Evolutionary conservation across 1,284 basidiomycete species (phyloP).

Genomic region (Papiliotrema terrestris): DNA sequence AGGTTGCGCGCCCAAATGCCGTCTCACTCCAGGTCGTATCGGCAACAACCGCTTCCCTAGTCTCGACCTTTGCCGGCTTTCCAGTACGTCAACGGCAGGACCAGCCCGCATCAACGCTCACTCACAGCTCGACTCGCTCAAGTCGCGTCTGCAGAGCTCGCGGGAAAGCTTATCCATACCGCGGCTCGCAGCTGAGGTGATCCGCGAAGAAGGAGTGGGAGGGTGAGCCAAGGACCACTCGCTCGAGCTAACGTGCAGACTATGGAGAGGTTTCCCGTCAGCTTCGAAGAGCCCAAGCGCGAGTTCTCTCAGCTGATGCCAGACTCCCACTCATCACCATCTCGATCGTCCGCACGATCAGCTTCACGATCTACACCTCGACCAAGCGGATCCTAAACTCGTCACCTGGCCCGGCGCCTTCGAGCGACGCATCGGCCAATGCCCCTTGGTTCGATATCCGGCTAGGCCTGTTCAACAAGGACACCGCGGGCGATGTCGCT

Average conservation of each 20-base stretch:
- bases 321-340: constrained; percentile 93
- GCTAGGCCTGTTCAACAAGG: constrained; percentile 33
- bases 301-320: background rate
- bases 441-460: constrained; percentile 33
- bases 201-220: constrained; percentile 83
- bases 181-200: constrained; percentile 61
- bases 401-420: constrained; percentile 32
- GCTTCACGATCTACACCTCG: constrained; percentile 88
- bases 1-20: constrained; percentile 4
- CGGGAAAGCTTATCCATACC: constrained; percentile 71
- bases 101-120: background rate
- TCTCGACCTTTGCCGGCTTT: constrained; percentile 50
- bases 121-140: constrained; percentile 74
- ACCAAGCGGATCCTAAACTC: constrained; percentile 75
- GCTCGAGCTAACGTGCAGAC: constrained; percentile 11
- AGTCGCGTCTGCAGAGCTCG: constrained; percentile 83
- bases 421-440: background rate
- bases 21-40: constrained; percentile 31
- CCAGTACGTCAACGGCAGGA: constrained; percentile 29
- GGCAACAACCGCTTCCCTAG: constrained; percentile 47
- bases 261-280: constrained; percentile 48
- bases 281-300: constrained; percentile 1
- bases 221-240: constrained; percentile 55
- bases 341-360: constrained; percentile 85
- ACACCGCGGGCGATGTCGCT: constrained; percentile 62